Base-by-base conservation (phyloP, 1,284 basidiomycete species). In the Athelia psychrophila region DNA sequence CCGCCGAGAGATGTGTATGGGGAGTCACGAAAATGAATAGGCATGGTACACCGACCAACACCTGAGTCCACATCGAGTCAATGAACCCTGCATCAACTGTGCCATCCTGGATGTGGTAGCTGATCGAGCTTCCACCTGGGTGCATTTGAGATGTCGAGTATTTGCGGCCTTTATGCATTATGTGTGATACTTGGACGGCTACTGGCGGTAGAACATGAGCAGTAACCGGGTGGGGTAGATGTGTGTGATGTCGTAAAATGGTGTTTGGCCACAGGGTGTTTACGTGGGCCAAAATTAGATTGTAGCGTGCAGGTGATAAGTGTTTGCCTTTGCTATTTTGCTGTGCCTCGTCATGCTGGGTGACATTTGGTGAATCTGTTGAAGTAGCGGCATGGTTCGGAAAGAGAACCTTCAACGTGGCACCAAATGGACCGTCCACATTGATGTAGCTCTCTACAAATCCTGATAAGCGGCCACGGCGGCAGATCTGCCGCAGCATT, bases 401-500 rank as follows among this genome's bases (percentile, higher is more conserved):
- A 54, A 36, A 62, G 54, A 44, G 62, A 51, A 46, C 16, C 46
- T 38, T 18, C 45, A 44, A n/a, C 49, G 50, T 18, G 51, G 44
- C 49, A 52, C 19, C 1, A 49, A 49, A 33, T 51, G 44, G 47
- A 48, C 49, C 13, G 42, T 27, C 36, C 42, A 19, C 32, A 27
- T 47, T 36, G n/a, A 30, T 47, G 46, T 20, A 52, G 44, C 22
- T 50, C 46, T 20, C 35, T 38, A 27, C 18, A 23, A 5, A 49
- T 48, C 30, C 47, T 52, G 19, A 12, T n/a, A 56, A 47, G 13
- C 50, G 49, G 18, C 25, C 52, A 30, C 49, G 49, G 16, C 48
- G 48, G 22, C 51, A 49, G 27, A 60, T 57, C 48, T 63, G 60
- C 32, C 56, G 51, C 3, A 64, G 45, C 64, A 64, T 64, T 23